A percentile compares a stretch with the other conserved stretches of the same genome.
Conservation (phyloP, 768 basidiomycete genomes). For the Auricularia sp. region DNA sequence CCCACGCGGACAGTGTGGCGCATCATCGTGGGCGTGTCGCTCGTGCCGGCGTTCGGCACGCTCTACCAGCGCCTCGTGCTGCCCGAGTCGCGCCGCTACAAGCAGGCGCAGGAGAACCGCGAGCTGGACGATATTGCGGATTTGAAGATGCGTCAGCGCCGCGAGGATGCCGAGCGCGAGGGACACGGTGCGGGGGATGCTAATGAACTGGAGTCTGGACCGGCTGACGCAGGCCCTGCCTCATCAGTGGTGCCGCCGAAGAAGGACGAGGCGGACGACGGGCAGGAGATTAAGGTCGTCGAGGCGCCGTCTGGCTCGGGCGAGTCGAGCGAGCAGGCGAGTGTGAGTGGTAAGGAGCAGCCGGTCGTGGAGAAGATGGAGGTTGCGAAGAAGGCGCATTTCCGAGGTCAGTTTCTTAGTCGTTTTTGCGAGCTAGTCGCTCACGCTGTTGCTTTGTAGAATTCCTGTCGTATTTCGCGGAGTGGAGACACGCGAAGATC, state of each 20-base stretch:
- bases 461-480: conserved; percentile 50
- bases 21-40: conserved; percentile 61
- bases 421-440: neutral
- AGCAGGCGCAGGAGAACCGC: conserved; percentile 29
- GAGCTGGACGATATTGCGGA: conserved; percentile 2
- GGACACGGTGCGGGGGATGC: no score
- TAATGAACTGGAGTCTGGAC: no score
- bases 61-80: conserved; percentile 69
- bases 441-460: conserved; percentile 27
- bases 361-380: conserved; percentile 15
- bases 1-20: conserved; percentile 41
- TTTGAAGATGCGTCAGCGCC: conserved; percentile 1
- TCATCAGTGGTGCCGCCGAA: no score
- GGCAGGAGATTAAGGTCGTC: no score
- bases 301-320: no score
- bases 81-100: conserved; percentile 52
- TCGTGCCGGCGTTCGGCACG: conserved; percentile 63
- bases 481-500: conserved; percentile 59
- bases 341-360: conserved; percentile 4
- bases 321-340: neutral
- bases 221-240: no score
- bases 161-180: neutral
- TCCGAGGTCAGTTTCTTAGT: conserved; percentile 27
- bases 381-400: conserved; percentile 39
- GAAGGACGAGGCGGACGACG: no score